Percentiles rank a stretch among this genome's conserved stretches.
phyloP scores from a whole-genome alignment of 768 basidiomycete genomes.

The Termitomyces sp. region DNA sequence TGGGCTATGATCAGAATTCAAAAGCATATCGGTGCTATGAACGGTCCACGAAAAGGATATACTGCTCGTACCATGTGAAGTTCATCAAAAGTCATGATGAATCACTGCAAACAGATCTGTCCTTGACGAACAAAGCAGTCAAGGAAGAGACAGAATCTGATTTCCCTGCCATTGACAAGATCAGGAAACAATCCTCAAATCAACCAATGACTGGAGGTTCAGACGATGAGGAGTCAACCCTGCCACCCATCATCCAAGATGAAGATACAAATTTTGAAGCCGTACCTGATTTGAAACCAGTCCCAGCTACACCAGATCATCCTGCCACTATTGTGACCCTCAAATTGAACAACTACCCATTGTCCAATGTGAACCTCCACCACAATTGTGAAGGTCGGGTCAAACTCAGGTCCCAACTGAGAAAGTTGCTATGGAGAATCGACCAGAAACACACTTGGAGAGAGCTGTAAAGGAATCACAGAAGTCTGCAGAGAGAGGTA shows the following conservation, averaged over 20 bases:
- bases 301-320: background rate
- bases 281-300: background rate
- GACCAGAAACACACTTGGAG: background rate
- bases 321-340: too few relatives aligned
- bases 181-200: background rate
- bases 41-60: conserved; percentile 7
- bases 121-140: too few relatives aligned
- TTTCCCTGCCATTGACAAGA: background rate
- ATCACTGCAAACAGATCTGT: too few relatives aligned
- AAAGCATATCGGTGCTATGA: conserved; percentile 30
- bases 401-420: background rate
- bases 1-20: conserved; percentile 25
- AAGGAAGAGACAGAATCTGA: background rate
- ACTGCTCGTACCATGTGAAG: conserved; percentile 18
- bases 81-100: conserved; percentile 21
- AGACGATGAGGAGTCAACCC: background rate
- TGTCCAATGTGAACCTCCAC: background rate
- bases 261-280: background rate
- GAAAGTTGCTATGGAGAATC: background rate
- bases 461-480: background rate
- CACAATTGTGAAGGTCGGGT: background rate
- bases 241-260: background rate
- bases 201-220: background rate
- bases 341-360: background rate
- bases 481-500: background rate